These are phyloP conservation scores for Carex parvula DNA, from an alignment of 176 grass and related monocot genomes.

Conservation along the genomic window DNA sequence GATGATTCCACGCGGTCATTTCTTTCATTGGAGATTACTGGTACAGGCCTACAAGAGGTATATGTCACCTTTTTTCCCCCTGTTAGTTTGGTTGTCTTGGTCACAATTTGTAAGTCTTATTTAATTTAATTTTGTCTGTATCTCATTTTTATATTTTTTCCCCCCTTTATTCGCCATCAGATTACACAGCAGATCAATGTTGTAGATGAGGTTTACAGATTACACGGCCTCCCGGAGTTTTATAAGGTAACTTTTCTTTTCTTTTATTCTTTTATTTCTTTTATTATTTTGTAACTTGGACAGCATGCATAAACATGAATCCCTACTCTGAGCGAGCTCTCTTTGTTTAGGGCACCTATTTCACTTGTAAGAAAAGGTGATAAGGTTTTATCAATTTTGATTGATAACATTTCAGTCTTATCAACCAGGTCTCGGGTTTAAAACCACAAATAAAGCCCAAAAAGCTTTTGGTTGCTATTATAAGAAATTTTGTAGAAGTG, in stretches of 20 bases:
- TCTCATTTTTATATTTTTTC: too few species aligned
- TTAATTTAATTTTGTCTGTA: not conserved
- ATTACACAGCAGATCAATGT: constrained; percentile 71
- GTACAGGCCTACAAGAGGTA: constrained; percentile 66
- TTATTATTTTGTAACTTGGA: not conserved
- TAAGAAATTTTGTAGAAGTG: too few species aligned
- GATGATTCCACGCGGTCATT: constrained; percentile 84
- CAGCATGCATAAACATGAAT: not conserved
- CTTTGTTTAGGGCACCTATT: not conserved
- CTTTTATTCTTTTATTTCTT: constrained; percentile 5
- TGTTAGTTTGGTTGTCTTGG: not conserved
- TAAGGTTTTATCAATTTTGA: not conserved
- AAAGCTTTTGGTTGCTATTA: too few species aligned
- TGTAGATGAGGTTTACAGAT: constrained; percentile 82
- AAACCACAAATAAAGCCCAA: not conserved
- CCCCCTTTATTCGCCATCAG: constrained; percentile 22
- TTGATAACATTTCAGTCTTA: not conserved
- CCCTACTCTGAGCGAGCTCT: not conserved
- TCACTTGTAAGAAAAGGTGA: not conserved
- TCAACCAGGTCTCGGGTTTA: constrained; percentile 8
- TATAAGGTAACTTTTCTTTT: constrained; percentile 59
- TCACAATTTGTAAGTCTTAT: too few species aligned
- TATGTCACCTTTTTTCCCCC: constrained; percentile 4
- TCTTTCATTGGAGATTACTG: constrained; percentile 77
- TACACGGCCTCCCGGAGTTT: constrained; percentile 92